Evolutionary conservation across 2,329 filamentous ascomycete species (phyloP).

Genomic region (Cercospora canescens): DNA sequence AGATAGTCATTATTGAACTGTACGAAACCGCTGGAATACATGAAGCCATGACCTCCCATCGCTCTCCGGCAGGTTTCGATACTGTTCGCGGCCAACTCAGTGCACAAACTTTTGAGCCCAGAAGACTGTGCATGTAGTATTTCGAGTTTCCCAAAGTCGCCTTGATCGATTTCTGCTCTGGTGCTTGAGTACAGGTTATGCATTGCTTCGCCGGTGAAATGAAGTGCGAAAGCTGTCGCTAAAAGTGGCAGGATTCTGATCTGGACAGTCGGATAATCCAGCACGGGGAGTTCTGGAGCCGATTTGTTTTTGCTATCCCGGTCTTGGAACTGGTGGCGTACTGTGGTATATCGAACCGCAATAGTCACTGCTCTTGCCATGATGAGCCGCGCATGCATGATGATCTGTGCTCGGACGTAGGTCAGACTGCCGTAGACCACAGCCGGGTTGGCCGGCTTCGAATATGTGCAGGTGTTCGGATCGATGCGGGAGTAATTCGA

Average conservation of each 20-base stretch:
- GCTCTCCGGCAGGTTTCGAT: conserved; percentile 56
- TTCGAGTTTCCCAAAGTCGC: conserved; percentile 51
- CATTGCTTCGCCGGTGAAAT: conserved; percentile 53
- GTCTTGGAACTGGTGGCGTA: conserved; percentile 53
- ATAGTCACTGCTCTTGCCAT: conserved; percentile 56
- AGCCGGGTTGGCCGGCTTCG: conserved; percentile 49
- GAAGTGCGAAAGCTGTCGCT: conserved; percentile 53
- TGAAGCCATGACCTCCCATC: conserved; percentile 57
- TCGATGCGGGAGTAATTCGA: conserved; percentile 52
- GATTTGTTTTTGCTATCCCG: conserved; percentile 43
- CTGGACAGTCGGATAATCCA: conserved; percentile 57
- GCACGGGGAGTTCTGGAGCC: conserved; percentile 47
- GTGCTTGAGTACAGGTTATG: conserved; percentile 50
- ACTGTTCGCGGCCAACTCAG: conserved; percentile 54
- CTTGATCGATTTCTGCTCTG: conserved; percentile 49
- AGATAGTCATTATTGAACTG: conserved; percentile 54
- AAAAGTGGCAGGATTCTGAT: conserved; percentile 55
- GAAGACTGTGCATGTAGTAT: conserved; percentile 57
- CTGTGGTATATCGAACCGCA: conserved; percentile 52
- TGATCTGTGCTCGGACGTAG: conserved; percentile 48
- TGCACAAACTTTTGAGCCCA: conserved; percentile 56
- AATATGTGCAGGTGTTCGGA: conserved; percentile 47
- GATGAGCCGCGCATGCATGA: conserved; percentile 54
- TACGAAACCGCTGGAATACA: conserved; percentile 54
- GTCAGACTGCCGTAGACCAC: conserved; percentile 54